phyloP scores from a whole-genome alignment of 257 asterid genomes.

The Plantago ovata region DNA sequence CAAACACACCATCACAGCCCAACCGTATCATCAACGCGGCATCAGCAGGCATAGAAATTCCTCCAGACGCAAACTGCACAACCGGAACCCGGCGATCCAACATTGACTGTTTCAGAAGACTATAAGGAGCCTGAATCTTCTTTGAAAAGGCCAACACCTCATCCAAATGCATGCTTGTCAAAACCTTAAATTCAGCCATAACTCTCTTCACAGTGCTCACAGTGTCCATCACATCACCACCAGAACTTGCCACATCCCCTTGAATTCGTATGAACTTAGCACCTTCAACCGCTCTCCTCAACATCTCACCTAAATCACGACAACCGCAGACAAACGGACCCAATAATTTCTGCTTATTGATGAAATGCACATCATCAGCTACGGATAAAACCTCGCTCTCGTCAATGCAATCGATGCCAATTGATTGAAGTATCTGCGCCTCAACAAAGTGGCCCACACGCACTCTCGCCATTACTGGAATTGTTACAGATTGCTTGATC shows the following conservation, averaged over 20 bases:
- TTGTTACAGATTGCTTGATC: conserved; percentile 56
- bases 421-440: conserved; percentile 71
- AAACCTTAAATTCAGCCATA: conserved; percentile 46
- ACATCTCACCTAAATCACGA: conserved; percentile 74
- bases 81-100: conserved; percentile 88
- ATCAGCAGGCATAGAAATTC: conserved; percentile 69
- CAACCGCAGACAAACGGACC: conserved; percentile 70
- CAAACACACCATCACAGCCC: no score
- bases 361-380: conserved; percentile 66
- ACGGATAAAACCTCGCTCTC: no score
- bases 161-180: conserved; percentile 77
- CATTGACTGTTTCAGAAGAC: conserved; percentile 50
- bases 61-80: conserved; percentile 83
- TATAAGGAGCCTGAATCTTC: conserved; percentile 27
- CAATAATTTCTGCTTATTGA: conserved; percentile 70
- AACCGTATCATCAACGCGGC: conserved; percentile 70
- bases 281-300: conserved; percentile 53
- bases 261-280: conserved; percentile 74
- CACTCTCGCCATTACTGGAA: conserved; percentile 64
- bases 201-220: conserved; percentile 82
- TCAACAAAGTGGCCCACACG: conserved; percentile 88
- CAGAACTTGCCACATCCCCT: conserved; percentile 46
- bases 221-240: conserved; percentile 45
- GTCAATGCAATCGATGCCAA: conserved; percentile 69
- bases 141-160: conserved; percentile 71